phyloP scores from a whole-genome alignment of 1,284 basidiomycete species.

The Bjerkandera adusta region DNA sequence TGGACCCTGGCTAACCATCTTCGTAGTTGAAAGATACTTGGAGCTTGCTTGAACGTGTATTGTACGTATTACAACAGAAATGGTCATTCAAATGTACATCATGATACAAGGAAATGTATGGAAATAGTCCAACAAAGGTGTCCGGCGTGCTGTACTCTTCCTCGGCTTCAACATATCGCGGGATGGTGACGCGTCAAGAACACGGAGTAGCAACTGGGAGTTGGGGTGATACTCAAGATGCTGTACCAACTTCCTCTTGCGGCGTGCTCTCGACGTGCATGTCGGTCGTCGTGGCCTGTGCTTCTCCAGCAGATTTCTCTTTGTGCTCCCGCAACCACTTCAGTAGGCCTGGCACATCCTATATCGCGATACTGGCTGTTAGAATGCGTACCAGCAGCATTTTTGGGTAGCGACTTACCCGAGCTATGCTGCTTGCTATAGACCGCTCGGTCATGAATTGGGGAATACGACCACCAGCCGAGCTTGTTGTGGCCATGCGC shows the following conservation, averaged over 20 bases:
- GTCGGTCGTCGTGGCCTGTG: too few species aligned
- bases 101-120: neutral
- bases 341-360: constrained; percentile 72
- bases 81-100: too few species aligned
- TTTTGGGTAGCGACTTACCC: constrained; percentile 38
- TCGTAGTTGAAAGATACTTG: constrained; percentile 78
- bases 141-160: too few species aligned
- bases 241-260: too few species aligned
- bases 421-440: constrained; percentile 60
- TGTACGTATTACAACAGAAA: neutral
- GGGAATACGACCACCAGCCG: constrained; percentile 67
- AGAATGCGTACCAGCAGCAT: neutral
- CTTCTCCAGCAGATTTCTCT: neutral
- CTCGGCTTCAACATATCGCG: too few species aligned
- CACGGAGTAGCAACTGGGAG: too few species aligned
- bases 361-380: neutral
- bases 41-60: constrained; percentile 63
- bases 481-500: constrained; percentile 78
- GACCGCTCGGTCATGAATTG: constrained; percentile 55
- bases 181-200: too few species aligned
- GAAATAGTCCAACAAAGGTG: neutral
- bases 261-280: too few species aligned
- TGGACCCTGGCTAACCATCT: constrained; percentile 1
- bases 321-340: constrained; percentile 34
- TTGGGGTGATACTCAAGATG: too few species aligned